Conservation (phyloP, 768 basidiomycete species). For the Pisolithus orientalis region DNA sequence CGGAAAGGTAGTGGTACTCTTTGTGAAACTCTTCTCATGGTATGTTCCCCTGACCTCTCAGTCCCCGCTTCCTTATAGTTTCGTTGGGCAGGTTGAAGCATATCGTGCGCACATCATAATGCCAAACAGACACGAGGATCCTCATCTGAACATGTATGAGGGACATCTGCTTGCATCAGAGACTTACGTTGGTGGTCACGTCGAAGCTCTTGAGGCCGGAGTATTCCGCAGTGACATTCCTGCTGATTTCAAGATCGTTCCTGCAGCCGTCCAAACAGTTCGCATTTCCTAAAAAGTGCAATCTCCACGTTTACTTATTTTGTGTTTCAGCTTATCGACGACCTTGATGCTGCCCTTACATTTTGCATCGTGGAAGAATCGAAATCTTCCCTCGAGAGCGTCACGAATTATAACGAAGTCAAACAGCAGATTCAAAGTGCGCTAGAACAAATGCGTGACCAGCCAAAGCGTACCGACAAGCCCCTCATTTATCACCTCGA, state of each 20-base stretch:
- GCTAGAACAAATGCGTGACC: conserved; percentile 87
- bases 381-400: conserved; percentile 66
- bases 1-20: conserved; percentile 95
- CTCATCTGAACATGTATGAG: conserved; percentile 86
- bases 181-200: conserved; percentile 98
- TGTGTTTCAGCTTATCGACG: conserved; percentile 72
- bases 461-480: conserved; percentile 80
- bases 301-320: not conserved
- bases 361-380: conserved; percentile 89
- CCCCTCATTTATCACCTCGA: conserved; percentile 98
- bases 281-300: conserved; percentile 1
- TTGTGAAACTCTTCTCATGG: conserved; percentile 97
- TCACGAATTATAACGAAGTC: conserved; percentile 95
- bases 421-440: conserved; percentile 69
- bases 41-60: conserved; percentile 30
- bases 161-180: conserved; percentile 96
- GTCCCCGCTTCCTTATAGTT: conserved; percentile 3
- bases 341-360: conserved; percentile 85
- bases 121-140: conserved; percentile 96
- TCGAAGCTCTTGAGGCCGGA: conserved; percentile 96
- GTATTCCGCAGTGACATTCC: conserved; percentile 96
- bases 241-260: conserved; percentile 92
- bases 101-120: conserved; percentile 89
- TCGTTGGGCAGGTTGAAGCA: conserved; percentile 75
- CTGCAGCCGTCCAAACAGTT: conserved; percentile 79